Evolutionary conservation across 805 yeast genomes (phyloP).

Genomic region (Alloascoidea africana): DNA sequence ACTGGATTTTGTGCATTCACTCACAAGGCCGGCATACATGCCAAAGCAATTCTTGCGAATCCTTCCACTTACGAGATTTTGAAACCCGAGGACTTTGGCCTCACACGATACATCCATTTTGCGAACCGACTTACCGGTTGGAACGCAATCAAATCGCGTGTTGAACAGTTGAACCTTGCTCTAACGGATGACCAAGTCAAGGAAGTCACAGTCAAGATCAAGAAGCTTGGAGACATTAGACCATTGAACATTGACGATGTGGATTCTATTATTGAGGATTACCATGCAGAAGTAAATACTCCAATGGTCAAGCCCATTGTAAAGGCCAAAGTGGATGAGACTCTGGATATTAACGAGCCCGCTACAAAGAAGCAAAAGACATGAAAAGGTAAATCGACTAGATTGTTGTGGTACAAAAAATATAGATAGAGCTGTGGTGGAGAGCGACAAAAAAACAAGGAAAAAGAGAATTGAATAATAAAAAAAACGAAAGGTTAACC

Average conservation of each 20-base stretch:
- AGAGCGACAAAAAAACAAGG: too few relatives aligned
- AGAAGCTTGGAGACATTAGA: constrained; percentile 70
- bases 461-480: too few relatives aligned
- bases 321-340: constrained; percentile 5
- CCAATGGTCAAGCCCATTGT: constrained; percentile 1
- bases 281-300: constrained; percentile 41
- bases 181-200: constrained; percentile 67
- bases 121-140: constrained; percentile 82
- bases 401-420: too few relatives aligned
- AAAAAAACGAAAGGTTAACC: too few relatives aligned
- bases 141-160: constrained; percentile 85
- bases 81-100: constrained; percentile 69
- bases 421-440: too few relatives aligned
- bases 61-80: constrained; percentile 78
- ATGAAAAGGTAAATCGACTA: too few relatives aligned
- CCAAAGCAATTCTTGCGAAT: constrained; percentile 76
- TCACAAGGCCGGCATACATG: constrained; percentile 83
- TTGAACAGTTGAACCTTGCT: constrained; percentile 65
- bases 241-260: constrained; percentile 75
- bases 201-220: constrained; percentile 67
- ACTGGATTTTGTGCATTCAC: constrained; percentile 88
- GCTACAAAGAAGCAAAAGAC: constrained; percentile 1
- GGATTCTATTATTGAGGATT: constrained; percentile 71
- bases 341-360: constrained; percentile 10
- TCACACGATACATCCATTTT: constrained; percentile 72